phyloP scores from a whole-genome alignment of 2,329 filamentous ascomycete species.

The Clarireedia sp. region DNA sequence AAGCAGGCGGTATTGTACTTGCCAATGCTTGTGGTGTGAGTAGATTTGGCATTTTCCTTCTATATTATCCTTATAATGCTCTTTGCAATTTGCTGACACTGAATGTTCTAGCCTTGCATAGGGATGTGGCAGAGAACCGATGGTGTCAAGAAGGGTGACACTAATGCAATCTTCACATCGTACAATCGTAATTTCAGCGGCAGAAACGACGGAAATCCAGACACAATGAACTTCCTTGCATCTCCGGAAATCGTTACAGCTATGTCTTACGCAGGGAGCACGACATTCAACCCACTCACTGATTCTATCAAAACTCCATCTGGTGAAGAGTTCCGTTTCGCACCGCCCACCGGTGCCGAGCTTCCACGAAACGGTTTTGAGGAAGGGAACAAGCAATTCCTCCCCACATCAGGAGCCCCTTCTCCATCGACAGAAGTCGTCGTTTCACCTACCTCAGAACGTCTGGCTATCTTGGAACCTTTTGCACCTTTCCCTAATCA shows the following conservation, averaged over 20 bases:
- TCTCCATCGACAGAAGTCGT: slow-evolving; percentile 64
- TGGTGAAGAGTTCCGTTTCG: slow-evolving; percentile 78
- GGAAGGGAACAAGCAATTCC: slow-evolving; percentile 65
- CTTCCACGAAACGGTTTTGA: slow-evolving; percentile 62
- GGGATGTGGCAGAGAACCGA: slow-evolving; percentile 94
- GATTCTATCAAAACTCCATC: slow-evolving; percentile 74
- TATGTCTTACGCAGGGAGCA: slow-evolving; percentile 85
- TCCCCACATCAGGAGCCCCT: slow-evolving; percentile 63
- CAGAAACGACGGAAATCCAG: slow-evolving; percentile 91
- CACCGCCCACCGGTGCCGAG: slow-evolving; percentile 64
- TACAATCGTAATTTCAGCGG: slow-evolving; percentile 99
- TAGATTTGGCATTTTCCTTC: neutral
- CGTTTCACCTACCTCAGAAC: slow-evolving; percentile 80
- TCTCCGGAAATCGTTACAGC: slow-evolving; percentile 96
- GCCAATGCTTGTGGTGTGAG: slow-evolving; percentile 77
- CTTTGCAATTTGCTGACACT: neutral
- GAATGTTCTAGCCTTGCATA: slow-evolving; percentile 48
- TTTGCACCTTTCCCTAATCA: slow-evolving; percentile 73
- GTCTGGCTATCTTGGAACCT: slow-evolving; percentile 83
- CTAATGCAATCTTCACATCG: slow-evolving; percentile 90
- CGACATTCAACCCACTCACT: slow-evolving; percentile 92
- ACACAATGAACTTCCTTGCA: slow-evolving; percentile 97
- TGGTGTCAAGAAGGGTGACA: slow-evolving; percentile 71
- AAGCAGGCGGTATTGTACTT: slow-evolving; percentile 79
- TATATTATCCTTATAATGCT: neutral